Evolutionary conservation across 148 eudicot species (phyloP).

Genomic region (Cornus suecica): DNA sequence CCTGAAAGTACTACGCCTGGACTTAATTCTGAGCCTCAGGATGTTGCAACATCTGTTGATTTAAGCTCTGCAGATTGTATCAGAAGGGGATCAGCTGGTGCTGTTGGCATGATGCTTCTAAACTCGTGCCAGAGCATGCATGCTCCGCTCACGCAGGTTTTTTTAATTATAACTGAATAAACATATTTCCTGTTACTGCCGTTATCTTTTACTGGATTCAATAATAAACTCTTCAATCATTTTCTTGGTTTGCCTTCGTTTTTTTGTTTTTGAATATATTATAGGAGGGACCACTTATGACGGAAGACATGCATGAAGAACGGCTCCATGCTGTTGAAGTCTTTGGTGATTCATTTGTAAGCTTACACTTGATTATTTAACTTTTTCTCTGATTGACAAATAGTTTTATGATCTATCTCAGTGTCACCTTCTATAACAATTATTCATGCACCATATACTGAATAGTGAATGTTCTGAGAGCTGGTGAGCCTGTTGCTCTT

Average conservation of each 20-base stretch:
- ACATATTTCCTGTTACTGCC: not conserved
- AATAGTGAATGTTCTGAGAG: not conserved
- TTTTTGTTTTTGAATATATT: slow-evolving; percentile 15
- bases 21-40: slow-evolving; percentile 16
- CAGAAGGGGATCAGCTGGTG: slow-evolving; percentile 77
- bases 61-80: slow-evolving; percentile 27
- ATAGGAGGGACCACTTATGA: slow-evolving; percentile 93
- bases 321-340: slow-evolving; percentile 77
- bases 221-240: slow-evolving; percentile 3
- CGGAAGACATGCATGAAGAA: slow-evolving; percentile 99
- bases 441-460: not conserved
- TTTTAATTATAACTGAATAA: slow-evolving; percentile 1
- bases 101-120: slow-evolving; percentile 67
- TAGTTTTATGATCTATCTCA: slow-evolving; percentile 8
- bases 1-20: slow-evolving; percentile 21
- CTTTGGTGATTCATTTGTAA: slow-evolving; percentile 67
- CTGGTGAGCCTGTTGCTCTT: slow-evolving; percentile 7
- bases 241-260: too few species aligned
- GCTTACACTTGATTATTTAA: slow-evolving; percentile 27
- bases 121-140: slow-evolving; percentile 71
- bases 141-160: slow-evolving; percentile 87
- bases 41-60: slow-evolving; percentile 20
- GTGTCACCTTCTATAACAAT: not conserved
- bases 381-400: slow-evolving; percentile 7
- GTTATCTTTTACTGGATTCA: not conserved